A percentile compares a stretch with the other conserved stretches of the same genome.
Evolutionary conservation across 805 yeast species (phyloP).

Genomic region (Pichia membranifaciens): DNA sequence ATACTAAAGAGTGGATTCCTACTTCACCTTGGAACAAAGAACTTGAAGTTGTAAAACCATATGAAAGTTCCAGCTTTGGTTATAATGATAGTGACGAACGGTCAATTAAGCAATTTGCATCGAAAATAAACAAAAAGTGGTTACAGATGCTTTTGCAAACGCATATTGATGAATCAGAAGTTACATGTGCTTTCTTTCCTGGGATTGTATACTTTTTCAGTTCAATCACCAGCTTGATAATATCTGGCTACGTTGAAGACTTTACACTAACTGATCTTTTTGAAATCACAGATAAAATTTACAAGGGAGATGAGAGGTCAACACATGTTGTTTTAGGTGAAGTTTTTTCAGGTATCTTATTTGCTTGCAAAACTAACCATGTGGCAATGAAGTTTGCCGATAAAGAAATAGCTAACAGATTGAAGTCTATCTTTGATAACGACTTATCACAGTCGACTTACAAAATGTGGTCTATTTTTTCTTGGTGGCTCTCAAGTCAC

Average conservation of each 20-base stretch:
- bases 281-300: conserved; percentile 42
- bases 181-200: conserved; percentile 59
- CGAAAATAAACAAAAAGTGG: conserved; percentile 51
- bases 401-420: conserved; percentile 37
- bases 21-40: conserved; percentile 72
- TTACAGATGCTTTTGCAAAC: conserved; percentile 42
- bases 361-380: conserved; percentile 38
- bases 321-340: conserved; percentile 74
- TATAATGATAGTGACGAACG: conserved; percentile 39
- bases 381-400: conserved; percentile 37
- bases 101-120: conserved; percentile 40
- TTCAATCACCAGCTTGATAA: conserved; percentile 42
- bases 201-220: conserved; percentile 55
- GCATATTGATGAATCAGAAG: conserved; percentile 63
- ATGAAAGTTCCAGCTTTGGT: conserved; percentile 23
- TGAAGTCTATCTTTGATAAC: conserved; percentile 41
- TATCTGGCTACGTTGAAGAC: conserved; percentile 37
- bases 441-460: conserved; percentile 70
- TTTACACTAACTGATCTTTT: conserved; percentile 49
- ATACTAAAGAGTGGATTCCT: conserved; percentile 51
- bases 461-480: conserved; percentile 67
- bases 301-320: conserved; percentile 63
- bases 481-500: conserved; percentile 68
- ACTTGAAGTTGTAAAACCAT: conserved; percentile 39
- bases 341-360: conserved; percentile 55